Evolutionary conservation across 495 filamentous ascomycete species (phyloP).

Genomic region (Trichocladium uniseriatum): DNA sequence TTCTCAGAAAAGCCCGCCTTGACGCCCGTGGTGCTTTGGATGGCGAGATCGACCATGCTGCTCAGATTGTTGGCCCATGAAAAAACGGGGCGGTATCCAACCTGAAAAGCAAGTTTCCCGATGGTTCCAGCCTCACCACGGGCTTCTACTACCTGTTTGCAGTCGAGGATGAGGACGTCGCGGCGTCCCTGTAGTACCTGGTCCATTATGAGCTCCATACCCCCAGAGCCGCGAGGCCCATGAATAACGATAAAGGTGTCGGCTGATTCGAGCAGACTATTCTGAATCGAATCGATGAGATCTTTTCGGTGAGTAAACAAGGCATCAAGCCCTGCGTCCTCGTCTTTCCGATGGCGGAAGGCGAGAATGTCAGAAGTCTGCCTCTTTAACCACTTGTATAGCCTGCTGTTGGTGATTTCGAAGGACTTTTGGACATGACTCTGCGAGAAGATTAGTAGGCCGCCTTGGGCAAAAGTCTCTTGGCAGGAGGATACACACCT

Average conservation of each 20-base stretch:
- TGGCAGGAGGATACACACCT: constrained; percentile 20
- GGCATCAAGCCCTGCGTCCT: constrained; percentile 63
- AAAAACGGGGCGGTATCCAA: constrained; percentile 90
- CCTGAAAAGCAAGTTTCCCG: constrained; percentile 64
- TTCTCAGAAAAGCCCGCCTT: constrained; percentile 96
- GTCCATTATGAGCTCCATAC: constrained; percentile 76
- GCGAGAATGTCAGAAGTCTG: constrained; percentile 63
- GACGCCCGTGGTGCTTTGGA: constrained; percentile 86
- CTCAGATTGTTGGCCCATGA: constrained; percentile 94
- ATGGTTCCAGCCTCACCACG: constrained; percentile 87
- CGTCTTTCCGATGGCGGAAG: constrained; percentile 39
- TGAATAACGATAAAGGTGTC: constrained; percentile 94
- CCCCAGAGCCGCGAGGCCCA: constrained; percentile 85
- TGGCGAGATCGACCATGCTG: constrained; percentile 82
- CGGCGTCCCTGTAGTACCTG: constrained; percentile 68
- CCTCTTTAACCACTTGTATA: constrained; percentile 72
- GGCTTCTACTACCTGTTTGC: constrained; percentile 87
- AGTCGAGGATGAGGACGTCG: constrained; percentile 83
- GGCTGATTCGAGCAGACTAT: constrained; percentile 77
- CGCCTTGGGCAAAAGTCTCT: no score
- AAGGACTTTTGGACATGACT: constrained; percentile 72
- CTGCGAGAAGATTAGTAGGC: constrained; percentile 9
- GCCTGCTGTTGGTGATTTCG: constrained; percentile 56
- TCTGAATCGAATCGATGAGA: constrained; percentile 68
- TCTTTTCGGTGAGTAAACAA: constrained; percentile 83